Evolutionary conservation across 1,284 basidiomycete species (phyloP), one percentile per base, ranked within the genome.

Genomic region (Leccinum solheimii): DNA sequence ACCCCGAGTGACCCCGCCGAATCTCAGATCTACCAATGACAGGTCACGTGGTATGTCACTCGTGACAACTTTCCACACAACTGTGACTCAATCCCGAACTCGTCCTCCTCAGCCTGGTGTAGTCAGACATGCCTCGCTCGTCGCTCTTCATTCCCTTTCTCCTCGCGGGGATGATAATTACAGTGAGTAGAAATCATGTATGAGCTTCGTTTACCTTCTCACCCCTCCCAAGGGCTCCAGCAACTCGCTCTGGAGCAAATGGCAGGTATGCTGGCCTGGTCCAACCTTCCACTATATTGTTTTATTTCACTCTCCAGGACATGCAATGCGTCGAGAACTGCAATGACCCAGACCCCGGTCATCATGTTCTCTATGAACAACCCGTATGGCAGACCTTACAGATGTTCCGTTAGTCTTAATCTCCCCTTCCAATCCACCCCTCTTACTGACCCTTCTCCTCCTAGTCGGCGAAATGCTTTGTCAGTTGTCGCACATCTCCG

Each of bases 311-410:
- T 36, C 61, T 53, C 11, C 68, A 94, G 88, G 94, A 96, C 74
- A 95, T 94, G 90, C 92, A 95, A 87, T 97, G 94, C 71, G 94
- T 96, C 58, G 94, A 95, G 82, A 90, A 95, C 76, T 97, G 94
- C 73, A 71, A 77, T 62, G 84, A 89, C 70, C 79, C 81, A 56
- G 75, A 86, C 74, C 79, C 84, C 23, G 63, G 73, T 51, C 76
- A 80, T 38, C 86, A 81, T 63, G 80, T 94, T 52, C 82, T 93
- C 49, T 96, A 92, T 75, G 92, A 96, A 71, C 94, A 96, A 75
- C 94, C 94, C 1, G 92, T 96, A 27, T 95, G 92, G 91, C 94
- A 95, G 78, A 95, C 92, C 10, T 83, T 96, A 51, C 94, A 96
- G 75, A 94, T 94, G 92, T 94, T 94, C 77, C 81, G 93, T 94